Evolutionary conservation across 2,329 filamentous ascomycete species (phyloP).

Genomic region (Fusarium fujikuroi): DNA sequence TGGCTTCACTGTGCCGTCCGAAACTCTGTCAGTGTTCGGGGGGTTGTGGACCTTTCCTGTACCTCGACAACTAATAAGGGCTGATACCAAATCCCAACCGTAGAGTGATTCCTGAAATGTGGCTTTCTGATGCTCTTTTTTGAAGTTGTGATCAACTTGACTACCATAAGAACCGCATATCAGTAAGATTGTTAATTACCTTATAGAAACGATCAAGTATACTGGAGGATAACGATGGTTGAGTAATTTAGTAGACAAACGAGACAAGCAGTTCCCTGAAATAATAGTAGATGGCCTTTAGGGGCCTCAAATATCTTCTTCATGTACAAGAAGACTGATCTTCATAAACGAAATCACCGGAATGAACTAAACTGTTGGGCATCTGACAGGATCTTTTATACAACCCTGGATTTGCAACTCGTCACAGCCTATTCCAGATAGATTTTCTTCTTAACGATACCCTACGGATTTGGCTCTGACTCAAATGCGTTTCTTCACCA

Average conservation of each 20-base stretch:
- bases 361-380: neutral
- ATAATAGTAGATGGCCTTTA: neutral
- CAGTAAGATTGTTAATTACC: neutral
- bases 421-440: neutral
- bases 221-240: neutral
- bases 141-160: neutral
- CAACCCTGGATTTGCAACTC: neutral
- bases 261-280: neutral
- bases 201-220: neutral
- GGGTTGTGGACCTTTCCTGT: neutral
- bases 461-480: neutral
- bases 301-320: neutral
- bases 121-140: neutral
- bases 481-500: neutral
- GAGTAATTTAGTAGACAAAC: neutral
- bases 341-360: neutral
- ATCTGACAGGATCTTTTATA: neutral
- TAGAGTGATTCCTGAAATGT: neutral
- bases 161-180: neutral
- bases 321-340: neutral
- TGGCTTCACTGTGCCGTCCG: neutral
- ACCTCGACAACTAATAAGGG: neutral
- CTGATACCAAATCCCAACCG: neutral
- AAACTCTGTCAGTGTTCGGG: neutral
- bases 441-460: neutral